phyloP scores from a whole-genome alignment of 2,329 filamentous ascomycete genomes.

The Ceratocystis smalleyi region DNA sequence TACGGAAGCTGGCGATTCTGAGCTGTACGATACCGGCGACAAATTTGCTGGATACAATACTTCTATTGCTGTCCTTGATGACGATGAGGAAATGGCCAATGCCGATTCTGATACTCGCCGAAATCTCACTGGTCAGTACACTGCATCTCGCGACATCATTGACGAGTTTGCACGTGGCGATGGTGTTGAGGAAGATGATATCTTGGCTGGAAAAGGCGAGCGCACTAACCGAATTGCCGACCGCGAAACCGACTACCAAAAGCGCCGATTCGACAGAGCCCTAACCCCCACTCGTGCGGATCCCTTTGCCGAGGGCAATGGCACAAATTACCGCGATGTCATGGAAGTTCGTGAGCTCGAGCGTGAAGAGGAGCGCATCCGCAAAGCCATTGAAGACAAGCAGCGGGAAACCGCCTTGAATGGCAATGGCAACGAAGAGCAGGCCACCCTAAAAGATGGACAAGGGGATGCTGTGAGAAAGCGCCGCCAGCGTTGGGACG shows the following conservation, averaged over 20 bases:
- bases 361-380: slow-evolving; percentile 79
- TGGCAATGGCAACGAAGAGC: slow-evolving; percentile 36
- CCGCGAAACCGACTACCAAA: slow-evolving; percentile 94
- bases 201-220: slow-evolving; percentile 65
- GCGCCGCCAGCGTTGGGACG: slow-evolving; percentile 93
- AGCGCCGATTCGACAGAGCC: slow-evolving; percentile 76
- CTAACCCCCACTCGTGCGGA: slow-evolving; percentile 77
- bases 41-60: slow-evolving; percentile 82
- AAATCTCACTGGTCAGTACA: slow-evolving; percentile 86
- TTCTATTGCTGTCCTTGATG: slow-evolving; percentile 67
- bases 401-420: slow-evolving; percentile 39
- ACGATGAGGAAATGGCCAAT: slow-evolving; percentile 67
- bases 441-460: slow-evolving; percentile 57
- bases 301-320: slow-evolving; percentile 62
- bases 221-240: slow-evolving; percentile 81
- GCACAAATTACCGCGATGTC: slow-evolving; percentile 70
- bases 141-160: slow-evolving; percentile 78
- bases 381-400: slow-evolving; percentile 63
- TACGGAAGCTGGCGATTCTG: slow-evolving; percentile 74
- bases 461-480: slow-evolving; percentile 64
- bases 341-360: slow-evolving; percentile 87
- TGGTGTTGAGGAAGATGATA: slow-evolving; percentile 83
- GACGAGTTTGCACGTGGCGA: slow-evolving; percentile 79
- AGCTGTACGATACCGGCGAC: slow-evolving; percentile 68
- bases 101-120: slow-evolving; percentile 56